Evolutionary conservation across 768 basidiomycete species (phyloP), one percentile per base, ranked within the genome.

Genomic region (Amanita polypyramis): DNA sequence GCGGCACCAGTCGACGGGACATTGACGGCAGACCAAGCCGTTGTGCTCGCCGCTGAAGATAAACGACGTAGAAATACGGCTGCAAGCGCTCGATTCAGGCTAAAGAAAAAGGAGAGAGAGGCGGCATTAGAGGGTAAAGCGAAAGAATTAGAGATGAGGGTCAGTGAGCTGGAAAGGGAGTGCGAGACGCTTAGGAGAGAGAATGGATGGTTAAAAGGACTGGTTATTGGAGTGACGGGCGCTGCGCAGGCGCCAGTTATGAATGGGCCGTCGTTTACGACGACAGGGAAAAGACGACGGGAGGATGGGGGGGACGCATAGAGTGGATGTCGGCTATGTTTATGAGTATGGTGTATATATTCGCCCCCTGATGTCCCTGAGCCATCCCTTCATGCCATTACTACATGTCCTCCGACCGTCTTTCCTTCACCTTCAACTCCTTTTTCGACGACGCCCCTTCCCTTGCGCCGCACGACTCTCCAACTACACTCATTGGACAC

Each of bases 41-140:
- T 66, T 0, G 17, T 79, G 2, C 75, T 75, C 5, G 69, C 82
- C 4, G 64, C 82, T 0, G 92, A 95, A 64, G 92, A 95, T 65
- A 95, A 95, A 61, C 82, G 92, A n/a, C 76, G 91, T 50, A 72
- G 92, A 39, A 96, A 96, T 62, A 96, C 92, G 0, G 89, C 89
- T 1, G 92, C 92, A 0, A 90, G 86, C 45, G 92, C 92, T 27
- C 85, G 92, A 6, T 96, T 96, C 74, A 77, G 92, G 51, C 65
- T 91, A 59, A 96, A 95, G 76, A 96, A 96, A 74, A 96, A 96
- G 71, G 90, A 94, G 65, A 75, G 93, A 11, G 93, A 96, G 67
- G 83, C 79, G 2, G 92, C 93, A 12, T 70, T 95, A 17, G 93
- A 95, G 66, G 75, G 73, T 36, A 82, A 80, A 57, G 80, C 86